Evolutionary conservation across 1,139 yeast species (phyloP).

Genomic region (Nakaseomyces sp.): DNA sequence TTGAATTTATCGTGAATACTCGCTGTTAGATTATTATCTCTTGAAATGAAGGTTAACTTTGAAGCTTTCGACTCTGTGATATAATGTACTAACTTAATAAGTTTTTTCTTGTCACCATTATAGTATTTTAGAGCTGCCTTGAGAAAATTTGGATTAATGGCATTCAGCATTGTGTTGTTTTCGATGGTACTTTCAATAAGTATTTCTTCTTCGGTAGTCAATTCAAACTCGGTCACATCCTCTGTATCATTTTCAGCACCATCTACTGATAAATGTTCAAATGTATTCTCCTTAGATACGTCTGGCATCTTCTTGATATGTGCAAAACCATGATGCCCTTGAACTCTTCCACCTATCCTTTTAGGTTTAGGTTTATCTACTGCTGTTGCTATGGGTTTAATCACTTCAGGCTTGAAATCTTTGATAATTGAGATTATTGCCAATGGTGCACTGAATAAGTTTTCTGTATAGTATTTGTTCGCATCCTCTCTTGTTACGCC

Average conservation of each 20-base stretch:
- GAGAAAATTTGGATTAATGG: constrained; percentile 31
- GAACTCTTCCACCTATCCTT: constrained; percentile 15
- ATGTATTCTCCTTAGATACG: background rate
- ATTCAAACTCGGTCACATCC: background rate
- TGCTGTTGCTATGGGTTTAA: background rate
- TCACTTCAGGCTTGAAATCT: background rate
- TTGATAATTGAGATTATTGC: constrained; percentile 1
- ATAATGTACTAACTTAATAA: constrained; percentile 24
- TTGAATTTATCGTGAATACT: background rate
- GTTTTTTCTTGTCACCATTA: constrained; percentile 35
- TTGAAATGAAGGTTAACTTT: constrained; percentile 1
- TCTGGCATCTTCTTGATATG: constrained; percentile 9
- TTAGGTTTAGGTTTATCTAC: background rate
- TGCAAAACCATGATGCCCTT: constrained; percentile 17
- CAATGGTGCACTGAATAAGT: constrained; percentile 1
- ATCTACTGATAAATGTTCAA: background rate
- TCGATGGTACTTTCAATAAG: background rate
- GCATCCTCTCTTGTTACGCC: constrained; percentile 15
- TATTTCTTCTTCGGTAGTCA: background rate
- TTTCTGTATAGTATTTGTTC: constrained; percentile 10
- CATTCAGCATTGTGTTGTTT: constrained; percentile 15
- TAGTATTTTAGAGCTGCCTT: constrained; percentile 35
- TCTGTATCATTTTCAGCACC: background rate
- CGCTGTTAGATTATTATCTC: background rate
- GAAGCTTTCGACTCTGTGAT: background rate